Conservation (phyloP, 176 grass and related monocot genomes). For the Eragrostis nindensis region DNA sequence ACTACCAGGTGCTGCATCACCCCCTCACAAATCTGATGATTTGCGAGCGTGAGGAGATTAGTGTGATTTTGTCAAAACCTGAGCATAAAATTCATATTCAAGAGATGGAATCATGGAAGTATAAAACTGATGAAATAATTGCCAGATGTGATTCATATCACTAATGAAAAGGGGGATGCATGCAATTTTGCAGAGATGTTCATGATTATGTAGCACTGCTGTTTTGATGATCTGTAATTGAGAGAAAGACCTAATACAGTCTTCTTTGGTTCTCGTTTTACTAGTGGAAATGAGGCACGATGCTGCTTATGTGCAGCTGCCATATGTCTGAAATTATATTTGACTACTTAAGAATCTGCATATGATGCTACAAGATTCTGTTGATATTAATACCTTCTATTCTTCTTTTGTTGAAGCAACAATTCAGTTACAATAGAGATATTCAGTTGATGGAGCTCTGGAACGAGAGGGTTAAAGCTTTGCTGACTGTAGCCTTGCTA, state of each 20-base stretch:
- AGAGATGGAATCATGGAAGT: slow-evolving; percentile 1
- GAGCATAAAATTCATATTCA: neutral
- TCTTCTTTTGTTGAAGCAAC: too few species aligned
- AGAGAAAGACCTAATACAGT: neutral
- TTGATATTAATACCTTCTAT: too few species aligned
- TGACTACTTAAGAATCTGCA: too few species aligned
- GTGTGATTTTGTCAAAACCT: neutral
- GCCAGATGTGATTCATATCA: neutral
- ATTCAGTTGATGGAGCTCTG: too few species aligned
- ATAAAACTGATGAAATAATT: neutral
- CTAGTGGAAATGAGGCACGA: neutral
- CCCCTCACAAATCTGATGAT: neutral
- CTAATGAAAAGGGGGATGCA: neutral
- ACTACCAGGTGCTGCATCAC: neutral
- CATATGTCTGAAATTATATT: too few species aligned
- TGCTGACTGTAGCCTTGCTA: too few species aligned
- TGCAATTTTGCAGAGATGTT: neutral
- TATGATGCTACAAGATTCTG: too few species aligned
- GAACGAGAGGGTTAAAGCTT: too few species aligned
- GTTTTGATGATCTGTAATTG: neutral
- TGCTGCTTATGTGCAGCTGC: neutral
- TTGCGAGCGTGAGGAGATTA: neutral
- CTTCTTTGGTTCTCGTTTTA: neutral
- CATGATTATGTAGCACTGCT: neutral
- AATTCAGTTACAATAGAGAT: too few species aligned